Evolutionary conservation across 2,329 filamentous ascomycete species (phyloP), one percentile per base, ranked within the genome.

Genomic region (Cadophora malorum): DNA sequence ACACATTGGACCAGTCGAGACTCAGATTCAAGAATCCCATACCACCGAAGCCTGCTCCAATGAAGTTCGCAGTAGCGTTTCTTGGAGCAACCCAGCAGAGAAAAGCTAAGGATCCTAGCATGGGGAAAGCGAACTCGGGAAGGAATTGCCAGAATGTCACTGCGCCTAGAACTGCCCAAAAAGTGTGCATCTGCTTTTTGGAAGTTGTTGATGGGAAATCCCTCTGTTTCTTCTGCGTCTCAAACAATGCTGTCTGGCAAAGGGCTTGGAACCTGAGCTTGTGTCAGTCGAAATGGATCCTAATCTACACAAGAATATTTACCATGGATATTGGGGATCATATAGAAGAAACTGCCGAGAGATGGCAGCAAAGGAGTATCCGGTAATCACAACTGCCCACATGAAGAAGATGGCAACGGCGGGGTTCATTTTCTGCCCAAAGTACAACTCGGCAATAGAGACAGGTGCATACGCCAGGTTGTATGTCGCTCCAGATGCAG

Each of bases 81-180:
- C 80, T 80, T 1, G 86, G 86, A 2, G 87, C 86, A 1, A 90
- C 86, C 87, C 87, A 89, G 78, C 87, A 90, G 4, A 89, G 80
- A 62, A 89, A 88, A 1, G 86, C 86, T 7, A 89, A 79, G 0
- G 87, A 88, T 7, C 83, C 85, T 1, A 87, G 79, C 74, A 89
- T 85, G 0, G 86, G 86, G 67, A 89, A 89, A 0, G 84, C 81
- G 63, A 83, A 89, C 73, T 89, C 86, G 0, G 87, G 87, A 0
- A 89, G 76, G 69, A 89, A 89, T 67, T 90, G 86, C 87, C 87
- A 90, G 0, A 87, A 70, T 0, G 83, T 86, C 64, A 88, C 80
- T 3, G 80, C 86, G 0, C 83, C 67, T 0, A 89, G 78, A 0
- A 83, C 80, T 9, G 80, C 75, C 76, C 88, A 88, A 76, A 89